Base-by-base conservation (phyloP, 73 alveolate genomes). In the Effrenium voratum region DNA sequence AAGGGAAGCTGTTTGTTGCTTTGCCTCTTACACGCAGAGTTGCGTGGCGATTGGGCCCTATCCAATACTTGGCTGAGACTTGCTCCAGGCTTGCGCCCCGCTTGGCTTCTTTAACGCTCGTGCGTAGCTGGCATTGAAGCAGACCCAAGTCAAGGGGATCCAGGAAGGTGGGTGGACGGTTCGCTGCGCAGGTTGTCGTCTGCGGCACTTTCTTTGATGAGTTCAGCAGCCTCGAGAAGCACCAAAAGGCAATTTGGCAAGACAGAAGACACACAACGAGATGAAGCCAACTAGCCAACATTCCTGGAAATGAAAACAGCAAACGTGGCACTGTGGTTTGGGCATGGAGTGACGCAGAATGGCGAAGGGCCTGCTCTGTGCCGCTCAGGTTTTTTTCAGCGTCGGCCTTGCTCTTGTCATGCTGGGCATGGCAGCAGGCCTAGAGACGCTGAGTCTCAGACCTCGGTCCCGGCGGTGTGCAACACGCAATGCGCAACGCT, bases 161-260 rank as follows among this genome's bases (percentile, higher is more conserved):
- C 30, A 22, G 38, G 19, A 22, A 10, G 4, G 4, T 22, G 38
- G 76, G 15, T 6, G 38, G 8, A 60, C 30, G 15, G 34, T 6
- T 6, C 76, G 34, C 76, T 10, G 38, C 34, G 15, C 22, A 77
- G 88, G 88, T 77, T 38, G 88, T 77, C 10, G 88, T 77, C 15
- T 77, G 88, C 63, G 88, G 88, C 59, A 77, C 88, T 8, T 77
- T 77, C 88, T 77, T 77, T 45, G 32, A 77, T 77, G 88, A 77
- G 88, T 77, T 77, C 30, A 63, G 88, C 88, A 43, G 66, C 63
- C 30, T 77, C 32, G 88, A 77, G 28, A 43, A 43, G 45, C 30
- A 30, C 43, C 88, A 77, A 63, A 41, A 77, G 88, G 88, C 57
- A 57, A 30, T 57, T 57, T 57, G 72, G 28, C n/a, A 57, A 22